These are phyloP conservation scores for Backusella liffmaniae DNA, from an alignment of 192 early-diverging fungal species.

Conservation along the genomic window DNA sequence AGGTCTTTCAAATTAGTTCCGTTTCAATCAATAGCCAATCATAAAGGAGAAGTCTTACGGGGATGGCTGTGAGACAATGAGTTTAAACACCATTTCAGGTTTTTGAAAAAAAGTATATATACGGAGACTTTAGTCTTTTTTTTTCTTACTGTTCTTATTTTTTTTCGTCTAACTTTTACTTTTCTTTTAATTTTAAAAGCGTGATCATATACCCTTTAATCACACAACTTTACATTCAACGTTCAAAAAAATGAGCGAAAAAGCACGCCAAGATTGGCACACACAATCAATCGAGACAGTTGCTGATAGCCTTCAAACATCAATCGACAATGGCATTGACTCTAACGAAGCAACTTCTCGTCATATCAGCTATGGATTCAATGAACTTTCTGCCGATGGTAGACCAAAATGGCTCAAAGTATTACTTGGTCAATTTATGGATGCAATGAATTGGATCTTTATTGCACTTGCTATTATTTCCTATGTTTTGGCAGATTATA, in stretches of 20 bases:
- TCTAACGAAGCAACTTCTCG: constrained; percentile 38
- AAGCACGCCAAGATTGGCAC: constrained; percentile 6
- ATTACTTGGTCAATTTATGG: constrained; percentile 58
- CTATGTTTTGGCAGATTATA: constrained; percentile 61
- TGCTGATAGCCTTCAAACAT: neutral
- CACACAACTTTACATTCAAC: neutral
- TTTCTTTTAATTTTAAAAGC: neutral
- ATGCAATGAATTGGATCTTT: constrained; percentile 64
- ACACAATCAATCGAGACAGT: constrained; percentile 11
- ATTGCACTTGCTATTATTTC: constrained; percentile 42
- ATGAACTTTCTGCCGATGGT: constrained; percentile 62
- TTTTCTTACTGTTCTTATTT: neutral
- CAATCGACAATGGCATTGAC: constrained; percentile 34
- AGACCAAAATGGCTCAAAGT: constrained; percentile 60
- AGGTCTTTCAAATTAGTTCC: neutral
- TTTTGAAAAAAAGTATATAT: constrained; percentile 2
- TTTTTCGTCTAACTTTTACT: neutral
- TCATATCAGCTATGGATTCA: constrained; percentile 48
- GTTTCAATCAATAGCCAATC: neutral
- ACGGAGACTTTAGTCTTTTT: neutral
- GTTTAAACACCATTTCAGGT: neutral
- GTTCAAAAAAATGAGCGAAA: neutral
- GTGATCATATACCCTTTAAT: neutral
- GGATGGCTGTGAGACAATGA: neutral
- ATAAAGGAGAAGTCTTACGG: neutral